Conservation (phyloP, 345 rosid species). For the Theobroma cacao region DNA sequence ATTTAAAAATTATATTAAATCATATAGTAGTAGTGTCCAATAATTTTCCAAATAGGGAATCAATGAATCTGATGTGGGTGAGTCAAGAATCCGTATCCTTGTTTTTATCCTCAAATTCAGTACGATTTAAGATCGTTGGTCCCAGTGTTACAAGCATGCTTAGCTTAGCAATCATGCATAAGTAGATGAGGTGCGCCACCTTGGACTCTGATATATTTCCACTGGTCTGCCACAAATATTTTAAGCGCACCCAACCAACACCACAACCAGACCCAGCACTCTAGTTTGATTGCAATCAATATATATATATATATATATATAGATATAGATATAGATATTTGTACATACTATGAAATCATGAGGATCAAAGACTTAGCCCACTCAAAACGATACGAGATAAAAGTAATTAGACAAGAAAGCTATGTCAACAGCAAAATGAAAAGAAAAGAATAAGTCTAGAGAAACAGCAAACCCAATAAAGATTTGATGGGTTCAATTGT, state of each 20-base stretch:
- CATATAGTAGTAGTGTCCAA: too few species aligned
- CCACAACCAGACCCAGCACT: background rate
- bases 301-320: background rate
- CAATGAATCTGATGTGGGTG: background rate
- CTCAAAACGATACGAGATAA: background rate
- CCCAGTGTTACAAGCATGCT: background rate
- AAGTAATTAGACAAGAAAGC: background rate
- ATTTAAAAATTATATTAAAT: too few species aligned
- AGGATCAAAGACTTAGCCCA: background rate
- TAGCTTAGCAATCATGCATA: background rate
- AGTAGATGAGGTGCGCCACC: background rate
- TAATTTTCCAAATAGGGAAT: too few species aligned
- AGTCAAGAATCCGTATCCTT: background rate
- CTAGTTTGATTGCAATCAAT: background rate
- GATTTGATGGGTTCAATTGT: background rate
- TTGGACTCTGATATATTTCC: background rate
- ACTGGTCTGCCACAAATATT: background rate
- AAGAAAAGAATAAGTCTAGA: too few species aligned
- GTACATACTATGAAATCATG: background rate
- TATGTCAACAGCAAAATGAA: background rate
- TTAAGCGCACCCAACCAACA: background rate
- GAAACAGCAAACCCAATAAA: background rate
- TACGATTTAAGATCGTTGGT: background rate
- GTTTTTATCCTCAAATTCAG: background rate
- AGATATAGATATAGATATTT: too few species aligned